Evolutionary conservation across 495 filamentous ascomycete genomes (phyloP).

Genomic region (Penicillium canescens): DNA sequence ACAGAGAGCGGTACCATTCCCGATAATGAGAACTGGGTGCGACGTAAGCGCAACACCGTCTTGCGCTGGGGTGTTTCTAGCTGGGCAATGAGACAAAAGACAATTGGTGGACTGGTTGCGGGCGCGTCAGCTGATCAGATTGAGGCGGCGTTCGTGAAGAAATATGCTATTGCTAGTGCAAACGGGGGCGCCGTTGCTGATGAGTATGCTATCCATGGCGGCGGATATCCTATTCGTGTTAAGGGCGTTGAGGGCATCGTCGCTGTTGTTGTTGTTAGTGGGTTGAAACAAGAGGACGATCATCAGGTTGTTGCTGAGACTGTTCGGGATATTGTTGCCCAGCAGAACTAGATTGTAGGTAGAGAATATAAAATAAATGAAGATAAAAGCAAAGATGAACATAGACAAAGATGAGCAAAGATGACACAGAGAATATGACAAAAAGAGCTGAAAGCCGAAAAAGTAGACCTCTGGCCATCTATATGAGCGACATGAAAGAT

Average conservation of each 20-base stretch:
- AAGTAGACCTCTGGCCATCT: too few relatives aligned
- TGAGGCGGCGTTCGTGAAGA: conserved; percentile 57
- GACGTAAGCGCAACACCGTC: conserved; percentile 66
- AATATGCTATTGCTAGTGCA: conserved; percentile 49
- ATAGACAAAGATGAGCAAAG: too few relatives aligned
- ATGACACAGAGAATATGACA: too few relatives aligned
- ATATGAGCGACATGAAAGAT: too few relatives aligned
- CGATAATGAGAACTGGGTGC: conserved; percentile 64
- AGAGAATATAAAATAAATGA: too few relatives aligned
- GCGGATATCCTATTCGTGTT: conserved; percentile 69
- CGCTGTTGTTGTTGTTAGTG: conserved; percentile 72
- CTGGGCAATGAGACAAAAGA: conserved; percentile 66
- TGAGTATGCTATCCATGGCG: conserved; percentile 74
- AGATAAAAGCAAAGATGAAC: too few relatives aligned
- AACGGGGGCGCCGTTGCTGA: conserved; percentile 48
- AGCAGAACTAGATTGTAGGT: conserved; percentile 11
- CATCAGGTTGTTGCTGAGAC: conserved; percentile 72
- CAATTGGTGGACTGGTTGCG: conserved; percentile 22
- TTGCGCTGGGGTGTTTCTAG: conserved; percentile 66
- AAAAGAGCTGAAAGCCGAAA: too few relatives aligned
- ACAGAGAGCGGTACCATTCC: conserved; percentile 56
- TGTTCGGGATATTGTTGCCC: conserved; percentile 48
- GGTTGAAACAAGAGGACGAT: conserved; percentile 75
- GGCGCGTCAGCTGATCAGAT: conserved; percentile 37
- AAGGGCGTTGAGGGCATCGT: conserved; percentile 69